These are phyloP conservation scores for Protea cynaroides DNA, from an alignment of 164 flowering plant genomes.

Conservation along the genomic window DNA sequence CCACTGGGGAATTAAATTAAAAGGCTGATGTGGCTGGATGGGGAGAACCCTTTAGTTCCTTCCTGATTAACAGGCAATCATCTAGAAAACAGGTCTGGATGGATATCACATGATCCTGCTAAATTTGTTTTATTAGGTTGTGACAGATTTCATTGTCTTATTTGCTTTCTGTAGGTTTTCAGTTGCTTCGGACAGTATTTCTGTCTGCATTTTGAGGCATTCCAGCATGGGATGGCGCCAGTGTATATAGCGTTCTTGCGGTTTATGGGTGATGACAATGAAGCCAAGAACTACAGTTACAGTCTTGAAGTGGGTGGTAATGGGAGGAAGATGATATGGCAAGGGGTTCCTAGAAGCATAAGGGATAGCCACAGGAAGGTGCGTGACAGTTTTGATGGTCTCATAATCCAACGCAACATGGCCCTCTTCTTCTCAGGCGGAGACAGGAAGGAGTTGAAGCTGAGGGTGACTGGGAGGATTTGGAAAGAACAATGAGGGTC, in stretches of 20 bases:
- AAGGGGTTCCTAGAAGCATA: conserved; percentile 58
- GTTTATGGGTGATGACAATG: conserved; percentile 59
- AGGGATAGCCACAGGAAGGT: conserved; percentile 57
- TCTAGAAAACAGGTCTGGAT: not conserved
- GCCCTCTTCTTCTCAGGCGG: conserved; percentile 63
- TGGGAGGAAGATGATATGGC: conserved; percentile 52
- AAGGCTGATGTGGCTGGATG: not conserved
- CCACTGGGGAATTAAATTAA: not conserved
- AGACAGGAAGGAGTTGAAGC: conserved; percentile 50
- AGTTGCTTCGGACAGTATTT: conserved; percentile 62
- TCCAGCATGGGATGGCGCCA: conserved; percentile 52
- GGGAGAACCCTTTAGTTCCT: no score
- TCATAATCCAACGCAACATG: conserved; percentile 51
- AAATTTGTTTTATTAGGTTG: conserved; percentile 5
- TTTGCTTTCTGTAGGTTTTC: conserved; percentile 42
- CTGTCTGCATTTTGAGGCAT: conserved; percentile 63
- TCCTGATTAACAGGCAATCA: no score
- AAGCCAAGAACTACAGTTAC: conserved; percentile 54
- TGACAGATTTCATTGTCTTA: conserved; percentile 13
- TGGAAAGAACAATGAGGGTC: conserved; percentile 43
- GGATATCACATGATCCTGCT: not conserved
- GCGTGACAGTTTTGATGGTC: conserved; percentile 60
- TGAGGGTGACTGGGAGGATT: conserved; percentile 57
- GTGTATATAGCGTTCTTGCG: conserved; percentile 56
- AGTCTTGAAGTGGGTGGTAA: conserved; percentile 56